phyloP scores from a whole-genome alignment of 129 eudicot species.

The Tagetes patula region DNA sequence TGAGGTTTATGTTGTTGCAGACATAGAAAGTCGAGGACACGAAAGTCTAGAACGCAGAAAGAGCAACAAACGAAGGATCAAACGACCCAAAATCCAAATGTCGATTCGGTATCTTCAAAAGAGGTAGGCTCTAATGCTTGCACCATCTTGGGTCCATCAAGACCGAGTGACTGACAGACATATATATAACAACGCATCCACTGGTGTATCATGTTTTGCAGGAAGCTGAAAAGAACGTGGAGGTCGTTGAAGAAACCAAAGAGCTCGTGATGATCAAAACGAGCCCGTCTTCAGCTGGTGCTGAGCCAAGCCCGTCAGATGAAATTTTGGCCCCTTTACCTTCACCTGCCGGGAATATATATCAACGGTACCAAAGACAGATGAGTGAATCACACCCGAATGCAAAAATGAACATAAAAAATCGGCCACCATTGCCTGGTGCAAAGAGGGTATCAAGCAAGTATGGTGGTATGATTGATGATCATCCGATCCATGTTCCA shows the following conservation, averaged over 20 bases:
- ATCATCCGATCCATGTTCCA: slow-evolving; percentile 35
- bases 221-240: slow-evolving; percentile 31
- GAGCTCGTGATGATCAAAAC: slow-evolving; percentile 28
- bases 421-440: slow-evolving; percentile 52
- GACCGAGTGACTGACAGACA: not conserved
- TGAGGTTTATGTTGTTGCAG: slow-evolving; percentile 17
- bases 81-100: slow-evolving; percentile 26
- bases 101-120: slow-evolving; percentile 26
- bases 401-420: slow-evolving; percentile 43
- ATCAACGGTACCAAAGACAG: slow-evolving; percentile 37
- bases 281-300: slow-evolving; percentile 31
- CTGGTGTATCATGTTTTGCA: slow-evolving; percentile 23
- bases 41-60: slow-evolving; percentile 38
- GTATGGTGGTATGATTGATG: slow-evolving; percentile 27
- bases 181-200: not conserved
- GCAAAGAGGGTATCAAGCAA: slow-evolving; percentile 34
- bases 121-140: slow-evolving; percentile 32
- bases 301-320: slow-evolving; percentile 20
- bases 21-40: slow-evolving; percentile 46
- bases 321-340: slow-evolving; percentile 33
- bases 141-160: not conserved
- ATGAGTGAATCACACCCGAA: slow-evolving; percentile 45
- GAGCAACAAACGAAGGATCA: slow-evolving; percentile 38
- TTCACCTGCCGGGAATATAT: slow-evolving; percentile 18
- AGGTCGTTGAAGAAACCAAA: slow-evolving; percentile 16